Conservation (phyloP, 371 early-diverging fungal species). For the Umbelopsis sp. region DNA sequence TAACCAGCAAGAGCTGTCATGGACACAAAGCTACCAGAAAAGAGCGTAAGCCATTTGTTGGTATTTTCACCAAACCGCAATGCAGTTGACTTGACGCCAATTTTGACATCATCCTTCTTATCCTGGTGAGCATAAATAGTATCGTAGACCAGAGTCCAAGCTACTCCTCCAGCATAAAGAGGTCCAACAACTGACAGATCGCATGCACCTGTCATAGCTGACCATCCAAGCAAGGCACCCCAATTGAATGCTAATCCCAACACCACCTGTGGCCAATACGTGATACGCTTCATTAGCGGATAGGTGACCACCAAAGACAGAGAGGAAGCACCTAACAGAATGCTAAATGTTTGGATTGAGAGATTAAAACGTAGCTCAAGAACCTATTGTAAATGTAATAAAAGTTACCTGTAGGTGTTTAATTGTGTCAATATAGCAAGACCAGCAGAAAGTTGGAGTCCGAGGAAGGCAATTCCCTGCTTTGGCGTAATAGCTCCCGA, state of each 20-base stretch:
- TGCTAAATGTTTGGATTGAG: conserved; percentile 44
- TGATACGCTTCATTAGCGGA: conserved; percentile 95
- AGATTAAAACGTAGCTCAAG: neutral
- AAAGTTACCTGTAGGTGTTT: conserved; percentile 66
- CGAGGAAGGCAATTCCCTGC: conserved; percentile 82
- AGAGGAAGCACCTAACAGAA: conserved; percentile 82
- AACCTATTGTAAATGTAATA: conserved; percentile 12
- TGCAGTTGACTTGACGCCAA: conserved; percentile 94
- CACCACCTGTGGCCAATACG: conserved; percentile 93
- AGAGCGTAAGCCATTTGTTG: conserved; percentile 70
- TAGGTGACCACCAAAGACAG: conserved; percentile 81
- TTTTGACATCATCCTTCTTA: conserved; percentile 83
- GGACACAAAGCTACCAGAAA: conserved; percentile 72
- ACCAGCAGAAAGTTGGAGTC: conserved; percentile 78
- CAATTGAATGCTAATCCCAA: conserved; percentile 94
- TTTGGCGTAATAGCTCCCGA: conserved; percentile 71
- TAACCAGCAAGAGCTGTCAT: conserved; percentile 76
- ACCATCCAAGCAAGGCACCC: conserved; percentile 94
- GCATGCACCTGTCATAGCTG: conserved; percentile 81
- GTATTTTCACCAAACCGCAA: conserved; percentile 82
- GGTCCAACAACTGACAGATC: conserved; percentile 78
- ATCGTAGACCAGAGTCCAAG: conserved; percentile 96
- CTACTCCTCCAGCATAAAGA: conserved; percentile 84
- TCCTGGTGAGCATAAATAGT: conserved; percentile 97
- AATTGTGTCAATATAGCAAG: conserved; percentile 79